phyloP scores from a whole-genome alignment of 768 basidiomycete species.

The Xerocomus potaroensis region DNA sequence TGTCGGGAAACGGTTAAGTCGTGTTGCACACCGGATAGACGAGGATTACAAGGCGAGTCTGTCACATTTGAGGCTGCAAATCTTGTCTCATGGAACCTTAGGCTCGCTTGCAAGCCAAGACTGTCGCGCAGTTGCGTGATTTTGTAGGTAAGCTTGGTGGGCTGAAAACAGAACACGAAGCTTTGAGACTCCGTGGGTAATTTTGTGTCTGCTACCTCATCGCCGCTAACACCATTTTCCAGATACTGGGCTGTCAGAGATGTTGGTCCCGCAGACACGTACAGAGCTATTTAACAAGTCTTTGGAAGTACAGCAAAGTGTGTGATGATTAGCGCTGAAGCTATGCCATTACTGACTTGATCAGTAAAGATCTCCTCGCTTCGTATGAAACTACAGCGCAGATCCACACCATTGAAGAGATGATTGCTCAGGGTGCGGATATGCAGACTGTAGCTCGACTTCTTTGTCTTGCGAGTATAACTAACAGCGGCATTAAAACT shows the following conservation, averaged over 20 bases:
- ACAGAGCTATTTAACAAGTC: slow-evolving; percentile 88
- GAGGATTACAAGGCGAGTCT: slow-evolving; percentile 80
- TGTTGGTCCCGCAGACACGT: slow-evolving; percentile 78
- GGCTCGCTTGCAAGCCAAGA: slow-evolving; percentile 85
- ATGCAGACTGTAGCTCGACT: slow-evolving; percentile 75
- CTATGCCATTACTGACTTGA: slow-evolving; percentile 7
- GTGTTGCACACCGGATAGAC: slow-evolving; percentile 78
- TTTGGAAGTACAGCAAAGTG: slow-evolving; percentile 95
- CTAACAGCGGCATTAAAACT: slow-evolving; percentile 79
- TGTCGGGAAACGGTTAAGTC: slow-evolving; percentile 77
- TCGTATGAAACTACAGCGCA: slow-evolving; percentile 83
- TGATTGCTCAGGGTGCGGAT: slow-evolving; percentile 84
- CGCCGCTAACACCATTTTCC: slow-evolving; percentile 2
- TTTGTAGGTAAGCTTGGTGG: slow-evolving; percentile 96
- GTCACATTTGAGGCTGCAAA: not conserved
- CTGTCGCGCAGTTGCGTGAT: slow-evolving; percentile 85
- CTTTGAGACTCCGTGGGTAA: slow-evolving; percentile 77
- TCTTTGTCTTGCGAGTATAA: slow-evolving; percentile 82
- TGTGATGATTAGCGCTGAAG: slow-evolving; percentile 18
- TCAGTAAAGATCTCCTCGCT: slow-evolving; percentile 75
- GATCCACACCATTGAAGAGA: slow-evolving; percentile 81
- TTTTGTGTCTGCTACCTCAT: not conserved
- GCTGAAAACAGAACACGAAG: slow-evolving; percentile 87
- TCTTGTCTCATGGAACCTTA: slow-evolving; percentile 25
- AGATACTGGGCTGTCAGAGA: slow-evolving; percentile 96